Evolutionary conservation across 768 basidiomycete genomes (phyloP).

Genomic region (Gelatoporia subvermispora): DNA sequence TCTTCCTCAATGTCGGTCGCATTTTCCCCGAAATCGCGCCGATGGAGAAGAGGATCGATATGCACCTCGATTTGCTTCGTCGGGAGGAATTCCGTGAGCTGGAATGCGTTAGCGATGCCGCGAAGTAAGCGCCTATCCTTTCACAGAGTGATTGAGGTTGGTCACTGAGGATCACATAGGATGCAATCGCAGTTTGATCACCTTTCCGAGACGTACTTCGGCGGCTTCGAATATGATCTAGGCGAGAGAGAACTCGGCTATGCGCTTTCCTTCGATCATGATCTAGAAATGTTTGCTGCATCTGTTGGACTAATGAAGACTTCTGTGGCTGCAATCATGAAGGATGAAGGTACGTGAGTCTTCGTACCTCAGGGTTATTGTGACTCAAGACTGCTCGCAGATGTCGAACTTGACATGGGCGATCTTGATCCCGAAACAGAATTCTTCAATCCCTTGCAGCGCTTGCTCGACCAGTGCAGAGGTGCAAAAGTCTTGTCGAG

Average conservation of each 20-base stretch:
- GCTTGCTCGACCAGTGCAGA: constrained; percentile 76
- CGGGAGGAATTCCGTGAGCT: constrained; percentile 89
- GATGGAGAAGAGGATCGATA: constrained; percentile 88
- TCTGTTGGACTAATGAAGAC: constrained; percentile 90
- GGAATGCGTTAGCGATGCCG: constrained; percentile 88
- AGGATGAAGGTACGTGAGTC: constrained; percentile 63
- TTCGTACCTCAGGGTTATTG: background rate
- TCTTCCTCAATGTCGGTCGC: constrained; percentile 81
- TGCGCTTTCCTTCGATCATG: constrained; percentile 77
- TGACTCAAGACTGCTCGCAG: constrained; percentile 34
- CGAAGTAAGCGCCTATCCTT: constrained; percentile 53
- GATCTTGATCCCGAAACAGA: constrained; percentile 71
- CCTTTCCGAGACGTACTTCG: constrained; percentile 83
- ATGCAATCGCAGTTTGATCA: constrained; percentile 93
- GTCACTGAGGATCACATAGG: constrained; percentile 35
- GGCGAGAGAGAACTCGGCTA: constrained; percentile 88
- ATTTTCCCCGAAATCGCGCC: constrained; percentile 80
- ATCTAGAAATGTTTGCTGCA: constrained; percentile 91
- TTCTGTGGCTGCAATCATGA: constrained; percentile 62
- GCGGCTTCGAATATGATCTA: constrained; percentile 76
- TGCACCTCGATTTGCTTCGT: constrained; percentile 80
- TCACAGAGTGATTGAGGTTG: background rate
- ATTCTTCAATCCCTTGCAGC: constrained; percentile 78
- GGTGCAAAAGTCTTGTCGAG: constrained; percentile 75
- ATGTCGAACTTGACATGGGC: constrained; percentile 67